A percentile compares a stretch with the other conserved stretches of the same genome.
phyloP scores from a whole-genome alignment of 257 asterid genomes.

The Forsythia suspensa region DNA sequence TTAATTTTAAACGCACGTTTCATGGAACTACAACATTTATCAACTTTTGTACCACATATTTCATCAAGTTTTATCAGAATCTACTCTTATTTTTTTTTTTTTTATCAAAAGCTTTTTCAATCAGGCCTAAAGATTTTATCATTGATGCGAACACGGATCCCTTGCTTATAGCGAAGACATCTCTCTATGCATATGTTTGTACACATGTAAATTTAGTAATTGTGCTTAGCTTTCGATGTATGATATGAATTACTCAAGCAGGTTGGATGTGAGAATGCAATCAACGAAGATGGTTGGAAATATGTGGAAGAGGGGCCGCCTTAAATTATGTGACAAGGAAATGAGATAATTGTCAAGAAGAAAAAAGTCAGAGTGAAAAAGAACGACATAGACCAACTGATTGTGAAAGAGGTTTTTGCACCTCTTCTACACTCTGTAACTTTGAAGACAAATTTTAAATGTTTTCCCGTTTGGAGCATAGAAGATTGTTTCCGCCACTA shows the following conservation, averaged over 20 bases:
- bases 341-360: constrained; percentile 95
- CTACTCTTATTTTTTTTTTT: no score
- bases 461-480: no score
- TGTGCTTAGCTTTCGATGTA: background rate
- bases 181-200: background rate
- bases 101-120: no score
- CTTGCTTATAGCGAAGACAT: background rate
- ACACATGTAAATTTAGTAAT: background rate
- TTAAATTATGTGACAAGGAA: constrained; percentile 94
- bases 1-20: no score
- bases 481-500: no score
- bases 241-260: constrained; percentile 21
- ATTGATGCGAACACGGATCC: background rate
- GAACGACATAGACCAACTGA: constrained; percentile 40
- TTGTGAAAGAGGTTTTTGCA: constrained; percentile 52
- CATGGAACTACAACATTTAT: no score
- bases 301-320: constrained; percentile 96
- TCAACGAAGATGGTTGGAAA: constrained; percentile 75
- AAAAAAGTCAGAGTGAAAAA: constrained; percentile 76
- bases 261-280: constrained; percentile 48
- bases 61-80: no score
- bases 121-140: background rate
- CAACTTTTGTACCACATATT: no score
- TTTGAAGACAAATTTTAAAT: no score
- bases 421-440: constrained; percentile 8